Evolutionary conservation across 495 filamentous ascomycete genomes (phyloP).

Genomic region (Neurospora tetraspora): DNA sequence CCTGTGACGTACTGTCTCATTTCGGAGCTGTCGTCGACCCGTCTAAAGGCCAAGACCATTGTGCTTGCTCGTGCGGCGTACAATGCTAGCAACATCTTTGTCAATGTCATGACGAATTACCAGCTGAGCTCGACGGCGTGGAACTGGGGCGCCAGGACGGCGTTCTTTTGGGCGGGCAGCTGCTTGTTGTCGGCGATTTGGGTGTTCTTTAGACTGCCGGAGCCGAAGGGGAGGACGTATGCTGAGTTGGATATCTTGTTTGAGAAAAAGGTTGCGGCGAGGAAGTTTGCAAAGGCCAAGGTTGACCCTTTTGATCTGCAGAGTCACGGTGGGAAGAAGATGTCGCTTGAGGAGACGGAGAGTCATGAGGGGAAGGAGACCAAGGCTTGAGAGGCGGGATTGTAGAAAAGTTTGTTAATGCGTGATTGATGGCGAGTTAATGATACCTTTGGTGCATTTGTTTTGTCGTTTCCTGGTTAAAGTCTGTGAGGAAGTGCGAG

Average conservation of each 20-base stretch:
- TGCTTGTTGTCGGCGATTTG: slow-evolving; percentile 31
- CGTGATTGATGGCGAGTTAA: neutral
- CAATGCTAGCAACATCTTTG: slow-evolving; percentile 36
- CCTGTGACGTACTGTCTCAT: slow-evolving; percentile 47
- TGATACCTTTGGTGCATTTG: neutral
- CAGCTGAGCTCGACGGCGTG: slow-evolving; percentile 40
- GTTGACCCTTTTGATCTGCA: slow-evolving; percentile 18
- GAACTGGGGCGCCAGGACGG: slow-evolving; percentile 38
- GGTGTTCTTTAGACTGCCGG: slow-evolving; percentile 27
- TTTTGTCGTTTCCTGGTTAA: neutral
- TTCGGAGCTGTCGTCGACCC: slow-evolving; percentile 42
- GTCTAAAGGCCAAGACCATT: slow-evolving; percentile 45
- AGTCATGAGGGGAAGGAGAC: neutral
- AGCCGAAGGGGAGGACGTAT: slow-evolving; percentile 32
- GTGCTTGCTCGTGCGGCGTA: slow-evolving; percentile 44
- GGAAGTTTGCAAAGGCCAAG: slow-evolving; percentile 26
- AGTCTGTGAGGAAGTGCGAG: neutral
- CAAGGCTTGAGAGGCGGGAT: neutral
- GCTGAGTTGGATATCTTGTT: slow-evolving; percentile 44
- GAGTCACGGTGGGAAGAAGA: neutral
- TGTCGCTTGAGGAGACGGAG: neutral
- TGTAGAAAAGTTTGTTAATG: neutral
- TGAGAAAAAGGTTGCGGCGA: slow-evolving; percentile 27
- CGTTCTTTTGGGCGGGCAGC: slow-evolving; percentile 45
- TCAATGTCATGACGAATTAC: slow-evolving; percentile 39